Conservation (phyloP, 2,329 filamentous ascomycete species). For the Fusarium penzigii region DNA sequence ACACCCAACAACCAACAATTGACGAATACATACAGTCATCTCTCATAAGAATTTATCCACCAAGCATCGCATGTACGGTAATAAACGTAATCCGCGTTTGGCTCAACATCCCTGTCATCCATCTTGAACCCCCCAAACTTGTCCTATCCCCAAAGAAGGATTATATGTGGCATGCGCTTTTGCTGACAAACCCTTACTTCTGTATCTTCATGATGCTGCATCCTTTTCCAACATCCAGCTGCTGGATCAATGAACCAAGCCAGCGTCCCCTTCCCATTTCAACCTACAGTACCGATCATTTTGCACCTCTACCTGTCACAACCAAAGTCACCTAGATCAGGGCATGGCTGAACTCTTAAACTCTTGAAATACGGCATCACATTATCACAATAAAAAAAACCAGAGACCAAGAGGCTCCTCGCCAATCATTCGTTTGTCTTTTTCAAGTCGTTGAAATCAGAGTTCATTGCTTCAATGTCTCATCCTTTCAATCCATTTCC, state of each 20-base stretch:
- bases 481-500: slow-evolving; percentile 26
- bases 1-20: background rate
- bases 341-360: background rate
- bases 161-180: too few species aligned
- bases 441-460: slow-evolving; percentile 29
- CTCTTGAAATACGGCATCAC: background rate
- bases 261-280: too few species aligned
- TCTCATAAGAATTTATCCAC: background rate
- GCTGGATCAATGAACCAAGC: too few species aligned
- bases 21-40: background rate
- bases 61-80: background rate
- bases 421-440: slow-evolving; percentile 25
- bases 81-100: background rate
- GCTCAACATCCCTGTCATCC: background rate
- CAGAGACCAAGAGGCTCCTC: slow-evolving; percentile 1
- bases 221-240: too few species aligned
- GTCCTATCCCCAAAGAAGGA: background rate
- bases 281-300: too few species aligned
- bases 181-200: too few species aligned
- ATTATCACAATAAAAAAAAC: background rate
- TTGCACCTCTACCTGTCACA: too few species aligned
- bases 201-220: too few species aligned
- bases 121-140: background rate
- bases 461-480: slow-evolving; percentile 21
- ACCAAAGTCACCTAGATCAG: too few species aligned